Conservation (phyloP, 2,329 filamentous ascomycete genomes). For the Corniculantispora saksenae region DNA sequence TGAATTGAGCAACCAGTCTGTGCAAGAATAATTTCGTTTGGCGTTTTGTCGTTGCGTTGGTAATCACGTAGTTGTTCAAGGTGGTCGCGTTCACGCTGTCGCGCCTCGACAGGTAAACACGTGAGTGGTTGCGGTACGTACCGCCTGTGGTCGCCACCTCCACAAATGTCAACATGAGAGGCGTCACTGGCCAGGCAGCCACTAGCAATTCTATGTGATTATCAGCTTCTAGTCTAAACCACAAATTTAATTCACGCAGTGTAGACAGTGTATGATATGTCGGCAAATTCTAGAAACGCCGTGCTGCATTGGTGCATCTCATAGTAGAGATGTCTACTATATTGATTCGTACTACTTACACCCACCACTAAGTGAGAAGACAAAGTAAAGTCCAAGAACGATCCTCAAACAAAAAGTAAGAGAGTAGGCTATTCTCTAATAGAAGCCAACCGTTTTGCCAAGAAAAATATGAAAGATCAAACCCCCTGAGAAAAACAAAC, state of each 20-base stretch:
- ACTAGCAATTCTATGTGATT: too few species aligned
- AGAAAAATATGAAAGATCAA: not conserved
- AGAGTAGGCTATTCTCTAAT: not conserved
- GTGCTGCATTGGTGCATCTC: not conserved
- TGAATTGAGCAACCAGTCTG: not conserved
- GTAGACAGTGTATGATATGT: not conserved
- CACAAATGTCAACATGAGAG: not conserved
- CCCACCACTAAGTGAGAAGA: constrained; percentile 28
- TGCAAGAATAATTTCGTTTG: not conserved
- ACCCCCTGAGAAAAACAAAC: constrained; percentile 27
- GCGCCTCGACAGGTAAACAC: constrained; percentile 17
- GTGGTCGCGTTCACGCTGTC: constrained; percentile 19
- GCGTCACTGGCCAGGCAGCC: too few species aligned
- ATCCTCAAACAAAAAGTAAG: constrained; percentile 13
- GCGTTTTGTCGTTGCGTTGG: not conserved
- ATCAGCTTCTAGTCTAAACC: too few species aligned
- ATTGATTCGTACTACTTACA: not conserved
- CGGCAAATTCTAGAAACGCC: not conserved
- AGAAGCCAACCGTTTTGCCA: not conserved
- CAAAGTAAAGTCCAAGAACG: constrained; percentile 31
- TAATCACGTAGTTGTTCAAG: constrained; percentile 10
- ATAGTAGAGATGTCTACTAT: constrained; percentile 12
- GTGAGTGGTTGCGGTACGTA: constrained; percentile 18
- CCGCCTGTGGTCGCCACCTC: not conserved
- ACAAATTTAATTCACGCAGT: not conserved